Percentiles rank a stretch among this genome's conserved stretches.
Conservation (phyloP, 2,329 filamentous ascomycete genomes). For the Coleophoma crateriformis region DNA sequence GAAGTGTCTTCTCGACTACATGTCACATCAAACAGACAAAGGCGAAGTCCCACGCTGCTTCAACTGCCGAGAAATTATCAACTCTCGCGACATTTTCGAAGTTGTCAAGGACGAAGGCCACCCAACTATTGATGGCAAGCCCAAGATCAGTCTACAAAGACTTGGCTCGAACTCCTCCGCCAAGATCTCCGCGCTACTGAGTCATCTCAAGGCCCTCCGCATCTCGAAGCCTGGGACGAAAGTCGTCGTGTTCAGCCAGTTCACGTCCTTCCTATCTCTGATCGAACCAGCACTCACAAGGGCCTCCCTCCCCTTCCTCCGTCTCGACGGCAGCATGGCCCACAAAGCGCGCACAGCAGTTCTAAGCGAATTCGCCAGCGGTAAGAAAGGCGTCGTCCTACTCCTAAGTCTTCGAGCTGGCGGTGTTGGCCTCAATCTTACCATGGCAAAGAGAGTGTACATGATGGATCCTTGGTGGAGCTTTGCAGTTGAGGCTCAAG, state of each 20-base stretch:
- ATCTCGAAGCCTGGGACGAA: constrained; percentile 66
- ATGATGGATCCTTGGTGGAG: constrained; percentile 99
- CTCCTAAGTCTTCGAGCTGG: constrained; percentile 83
- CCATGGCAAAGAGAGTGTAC: constrained; percentile 81
- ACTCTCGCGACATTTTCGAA: constrained; percentile 81
- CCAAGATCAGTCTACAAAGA: constrained; percentile 55
- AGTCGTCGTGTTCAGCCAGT: constrained; percentile 93
- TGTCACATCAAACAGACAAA: constrained; percentile 78
- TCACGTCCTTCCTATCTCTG: constrained; percentile 90
- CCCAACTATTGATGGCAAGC: constrained; percentile 32
- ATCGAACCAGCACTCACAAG: constrained; percentile 75
- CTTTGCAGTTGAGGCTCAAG: constrained; percentile 92
- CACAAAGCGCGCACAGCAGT: constrained; percentile 81
- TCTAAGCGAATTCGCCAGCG: constrained; percentile 63
- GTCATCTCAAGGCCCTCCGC: constrained; percentile 65
- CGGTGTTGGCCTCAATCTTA: constrained; percentile 90
- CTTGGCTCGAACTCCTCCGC: constrained; percentile 69
- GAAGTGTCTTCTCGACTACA: constrained; percentile 83
- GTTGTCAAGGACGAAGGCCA: constrained; percentile 75
- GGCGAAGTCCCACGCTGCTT: constrained; percentile 77
- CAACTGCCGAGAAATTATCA: constrained; percentile 81
- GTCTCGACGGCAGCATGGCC: constrained; percentile 84
- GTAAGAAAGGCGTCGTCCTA: constrained; percentile 63
- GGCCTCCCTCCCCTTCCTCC: constrained; percentile 72
- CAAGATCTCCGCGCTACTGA: constrained; percentile 78